Conservation (phyloP, 108 stramenopile genomes). For the Fragilaria radians region DNA sequence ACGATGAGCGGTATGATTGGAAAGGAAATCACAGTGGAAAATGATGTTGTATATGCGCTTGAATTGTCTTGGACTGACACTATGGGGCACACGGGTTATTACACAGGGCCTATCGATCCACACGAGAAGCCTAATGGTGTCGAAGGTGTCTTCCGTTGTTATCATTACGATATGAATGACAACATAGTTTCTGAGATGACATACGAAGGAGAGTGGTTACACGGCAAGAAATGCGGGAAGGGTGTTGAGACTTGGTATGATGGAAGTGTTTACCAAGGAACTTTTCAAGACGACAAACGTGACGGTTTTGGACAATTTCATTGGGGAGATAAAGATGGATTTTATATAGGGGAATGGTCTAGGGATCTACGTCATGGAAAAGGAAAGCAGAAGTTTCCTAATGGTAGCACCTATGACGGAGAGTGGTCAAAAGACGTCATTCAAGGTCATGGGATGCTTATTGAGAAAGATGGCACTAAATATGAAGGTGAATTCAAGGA, state of each 20-base stretch:
- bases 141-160: background rate
- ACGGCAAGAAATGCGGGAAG: constrained; percentile 44
- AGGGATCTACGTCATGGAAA: constrained; percentile 27
- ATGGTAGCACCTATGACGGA: constrained; percentile 34
- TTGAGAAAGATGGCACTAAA: constrained; percentile 31
- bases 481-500: constrained; percentile 30
- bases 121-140: background rate
- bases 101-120: constrained; percentile 2
- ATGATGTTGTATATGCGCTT: background rate
- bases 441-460: constrained; percentile 31
- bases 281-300: constrained; percentile 26
- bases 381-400: constrained; percentile 38
- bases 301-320: constrained; percentile 18
- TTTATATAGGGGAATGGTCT: constrained; percentile 41
- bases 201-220: constrained; percentile 4
- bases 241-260: constrained; percentile 34
- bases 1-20: background rate
- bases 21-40: background rate
- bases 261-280: constrained; percentile 35
- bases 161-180: background rate
- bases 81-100: background rate
- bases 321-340: background rate
- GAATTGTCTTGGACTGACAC: background rate
- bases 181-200: background rate
- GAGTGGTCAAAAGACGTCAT: constrained; percentile 35